phyloP scores from a whole-genome alignment of 176 grass and related monocot genomes.

The Aegilops sharonensis region DNA sequence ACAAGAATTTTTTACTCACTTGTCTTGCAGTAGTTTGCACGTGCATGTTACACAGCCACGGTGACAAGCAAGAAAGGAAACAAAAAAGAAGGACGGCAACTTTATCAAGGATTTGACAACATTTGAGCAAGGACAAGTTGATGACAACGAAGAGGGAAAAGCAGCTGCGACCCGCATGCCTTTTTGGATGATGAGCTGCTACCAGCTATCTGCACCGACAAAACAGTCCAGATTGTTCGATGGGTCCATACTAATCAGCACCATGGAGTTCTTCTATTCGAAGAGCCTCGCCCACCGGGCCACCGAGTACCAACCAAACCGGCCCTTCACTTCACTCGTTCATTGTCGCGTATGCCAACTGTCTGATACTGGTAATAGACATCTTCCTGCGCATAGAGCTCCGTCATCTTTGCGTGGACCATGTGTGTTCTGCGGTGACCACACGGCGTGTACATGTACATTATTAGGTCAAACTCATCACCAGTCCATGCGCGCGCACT shows the following conservation, averaged over 20 bases:
- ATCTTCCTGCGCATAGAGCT: not conserved
- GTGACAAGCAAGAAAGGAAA: too few relatives aligned
- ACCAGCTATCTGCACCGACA: not conserved
- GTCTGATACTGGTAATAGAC: not conserved
- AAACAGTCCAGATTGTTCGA: not conserved
- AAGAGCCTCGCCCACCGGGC: not conserved
- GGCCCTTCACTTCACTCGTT: not conserved
- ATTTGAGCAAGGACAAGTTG: too few relatives aligned
- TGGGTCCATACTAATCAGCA: too few relatives aligned
- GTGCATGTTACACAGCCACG: too few relatives aligned
- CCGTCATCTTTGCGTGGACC: not conserved
- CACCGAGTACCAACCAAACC: not conserved
- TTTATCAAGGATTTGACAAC: too few relatives aligned
- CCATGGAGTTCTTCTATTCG: not conserved
- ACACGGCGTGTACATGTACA: not conserved
- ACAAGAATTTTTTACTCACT: too few relatives aligned
- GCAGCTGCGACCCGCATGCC: too few relatives aligned
- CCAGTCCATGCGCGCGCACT: not conserved
- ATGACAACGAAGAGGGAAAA: too few relatives aligned
- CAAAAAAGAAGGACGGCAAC: too few relatives aligned
- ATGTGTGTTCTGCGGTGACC: not conserved
- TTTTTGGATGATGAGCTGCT: not conserved
- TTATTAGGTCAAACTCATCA: not conserved
- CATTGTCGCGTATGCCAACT: not conserved
- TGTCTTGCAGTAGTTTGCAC: too few relatives aligned